Percentiles rank a stretch among this genome's conserved stretches.
Conservation (phyloP, 1,284 basidiomycete species). For the Ceratobasidium papillatum region DNA sequence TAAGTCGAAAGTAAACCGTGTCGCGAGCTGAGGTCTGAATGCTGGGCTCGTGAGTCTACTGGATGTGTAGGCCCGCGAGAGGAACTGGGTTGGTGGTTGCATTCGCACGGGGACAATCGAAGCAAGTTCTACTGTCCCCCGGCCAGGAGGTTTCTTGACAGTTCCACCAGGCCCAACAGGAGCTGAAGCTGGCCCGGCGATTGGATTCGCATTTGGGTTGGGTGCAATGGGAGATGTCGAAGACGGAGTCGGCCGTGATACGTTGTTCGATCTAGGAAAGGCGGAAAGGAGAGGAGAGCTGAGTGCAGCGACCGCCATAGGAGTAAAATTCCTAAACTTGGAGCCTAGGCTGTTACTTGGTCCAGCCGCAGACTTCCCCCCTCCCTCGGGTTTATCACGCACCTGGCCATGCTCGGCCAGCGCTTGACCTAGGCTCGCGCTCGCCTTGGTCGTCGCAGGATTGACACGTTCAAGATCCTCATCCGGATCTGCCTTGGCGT, state of each 20-base stretch:
- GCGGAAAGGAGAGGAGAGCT: conserved; percentile 36
- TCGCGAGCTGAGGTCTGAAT: conserved; percentile 57
- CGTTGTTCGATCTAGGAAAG: conserved; percentile 17
- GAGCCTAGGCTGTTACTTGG: background rate
- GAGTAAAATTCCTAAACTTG: conserved; percentile 28
- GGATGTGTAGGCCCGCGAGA: conserved; percentile 58
- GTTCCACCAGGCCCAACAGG: conserved; percentile 48
- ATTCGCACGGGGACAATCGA: conserved; percentile 86
- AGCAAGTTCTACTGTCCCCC: conserved; percentile 82
- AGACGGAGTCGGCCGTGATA: background rate
- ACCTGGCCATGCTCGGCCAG: conserved; percentile 22
- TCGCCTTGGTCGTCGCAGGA: background rate
- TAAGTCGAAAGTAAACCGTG: conserved; percentile 53
- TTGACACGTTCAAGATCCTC: background rate
- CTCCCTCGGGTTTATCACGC: conserved; percentile 8
- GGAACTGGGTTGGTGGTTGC: conserved; percentile 82
- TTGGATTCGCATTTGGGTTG: conserved; percentile 45
- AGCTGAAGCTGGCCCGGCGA: conserved; percentile 53
- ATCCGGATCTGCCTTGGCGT: background rate
- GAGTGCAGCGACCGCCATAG: conserved; percentile 38
- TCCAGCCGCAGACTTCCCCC: background rate
- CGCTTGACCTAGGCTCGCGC: conserved; percentile 14
- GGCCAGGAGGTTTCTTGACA: conserved; percentile 48
- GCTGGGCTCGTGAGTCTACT: conserved; percentile 46
- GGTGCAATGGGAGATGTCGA: conserved; percentile 46